Evolutionary conservation across 805 yeast genomes (phyloP).

Genomic region (Debaryomyces tyrocola): DNA sequence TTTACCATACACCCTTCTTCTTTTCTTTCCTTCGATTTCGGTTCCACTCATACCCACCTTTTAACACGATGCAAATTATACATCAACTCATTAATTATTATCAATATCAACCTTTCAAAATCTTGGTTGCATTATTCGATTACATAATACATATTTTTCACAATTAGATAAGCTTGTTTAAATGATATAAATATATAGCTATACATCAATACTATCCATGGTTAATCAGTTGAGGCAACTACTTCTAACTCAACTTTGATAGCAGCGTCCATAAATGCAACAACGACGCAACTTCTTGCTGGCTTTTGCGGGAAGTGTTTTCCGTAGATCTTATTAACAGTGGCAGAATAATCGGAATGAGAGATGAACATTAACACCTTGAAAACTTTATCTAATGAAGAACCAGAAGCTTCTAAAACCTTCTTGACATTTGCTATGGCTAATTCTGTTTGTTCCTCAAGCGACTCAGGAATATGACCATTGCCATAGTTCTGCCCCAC

Average conservation of each 20-base stretch:
- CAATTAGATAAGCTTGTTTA: background rate
- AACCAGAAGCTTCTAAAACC: conserved; percentile 45
- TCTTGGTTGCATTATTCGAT: background rate
- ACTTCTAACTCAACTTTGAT: conserved; percentile 54
- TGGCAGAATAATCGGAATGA: conserved; percentile 40
- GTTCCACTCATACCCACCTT: no score
- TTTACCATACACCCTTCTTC: conserved; percentile 23
- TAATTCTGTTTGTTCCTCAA: conserved; percentile 46
- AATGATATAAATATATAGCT: background rate
- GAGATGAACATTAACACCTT: conserved; percentile 52
- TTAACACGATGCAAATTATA: no score
- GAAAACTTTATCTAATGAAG: conserved; percentile 45
- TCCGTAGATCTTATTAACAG: conserved; percentile 47
- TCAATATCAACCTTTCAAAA: background rate
- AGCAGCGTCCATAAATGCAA: conserved; percentile 50
- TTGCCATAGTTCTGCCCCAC: conserved; percentile 41
- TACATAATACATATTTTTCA: background rate
- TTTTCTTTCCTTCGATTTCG: conserved; percentile 6
- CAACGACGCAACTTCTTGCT: conserved; percentile 54
- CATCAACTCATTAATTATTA: no score
- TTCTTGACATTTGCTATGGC: conserved; percentile 45
- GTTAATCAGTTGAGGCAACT: conserved; percentile 36
- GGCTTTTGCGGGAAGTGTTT: conserved; percentile 49
- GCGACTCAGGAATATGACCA: conserved; percentile 41
- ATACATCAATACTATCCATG: background rate